Percentiles rank a stretch among this genome's conserved stretches.
These are phyloP conservation scores for Puccinia novopanici DNA, from an alignment of 1,284 basidiomycete genomes.

Conservation along the genomic window DNA sequence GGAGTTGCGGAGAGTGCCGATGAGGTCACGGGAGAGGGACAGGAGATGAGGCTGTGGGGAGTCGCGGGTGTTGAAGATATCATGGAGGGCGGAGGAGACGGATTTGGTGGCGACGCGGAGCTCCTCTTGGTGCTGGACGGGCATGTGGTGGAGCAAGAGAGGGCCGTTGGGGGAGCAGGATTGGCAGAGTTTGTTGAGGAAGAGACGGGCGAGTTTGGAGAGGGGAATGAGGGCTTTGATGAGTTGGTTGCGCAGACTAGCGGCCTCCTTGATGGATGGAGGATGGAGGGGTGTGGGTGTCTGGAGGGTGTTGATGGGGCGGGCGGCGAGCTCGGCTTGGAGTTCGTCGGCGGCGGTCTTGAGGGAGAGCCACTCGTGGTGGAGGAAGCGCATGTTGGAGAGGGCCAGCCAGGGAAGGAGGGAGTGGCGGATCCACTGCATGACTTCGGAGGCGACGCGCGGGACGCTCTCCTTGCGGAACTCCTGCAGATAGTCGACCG, in stretches of 20 bases:
- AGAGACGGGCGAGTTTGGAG: neutral
- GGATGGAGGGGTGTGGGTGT: no score
- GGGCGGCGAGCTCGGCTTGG: neutral
- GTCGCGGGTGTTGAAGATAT: neutral
- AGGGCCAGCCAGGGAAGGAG: neutral
- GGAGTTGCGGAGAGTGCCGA: no score
- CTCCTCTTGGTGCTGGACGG: neutral
- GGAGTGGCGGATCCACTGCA: neutral
- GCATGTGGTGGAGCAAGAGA: neutral
- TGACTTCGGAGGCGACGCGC: neutral
- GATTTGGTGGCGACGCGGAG: neutral
- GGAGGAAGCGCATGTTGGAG: neutral
- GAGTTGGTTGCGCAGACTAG: neutral
- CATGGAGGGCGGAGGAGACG: neutral
- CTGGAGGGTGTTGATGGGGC: neutral
- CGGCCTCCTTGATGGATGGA: no score
- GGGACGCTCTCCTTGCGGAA: neutral
- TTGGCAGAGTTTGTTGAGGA: slow-evolving; percentile 6
- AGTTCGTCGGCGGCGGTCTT: no score
- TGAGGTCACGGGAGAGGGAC: no score
- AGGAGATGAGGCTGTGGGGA: neutral
- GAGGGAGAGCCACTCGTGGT: neutral
- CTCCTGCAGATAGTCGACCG: neutral
- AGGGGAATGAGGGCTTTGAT: neutral
- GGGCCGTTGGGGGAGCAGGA: neutral